Evolutionary conservation across 1,284 basidiomycete species (phyloP).

Genomic region (Heterobasidion annosum): DNA sequence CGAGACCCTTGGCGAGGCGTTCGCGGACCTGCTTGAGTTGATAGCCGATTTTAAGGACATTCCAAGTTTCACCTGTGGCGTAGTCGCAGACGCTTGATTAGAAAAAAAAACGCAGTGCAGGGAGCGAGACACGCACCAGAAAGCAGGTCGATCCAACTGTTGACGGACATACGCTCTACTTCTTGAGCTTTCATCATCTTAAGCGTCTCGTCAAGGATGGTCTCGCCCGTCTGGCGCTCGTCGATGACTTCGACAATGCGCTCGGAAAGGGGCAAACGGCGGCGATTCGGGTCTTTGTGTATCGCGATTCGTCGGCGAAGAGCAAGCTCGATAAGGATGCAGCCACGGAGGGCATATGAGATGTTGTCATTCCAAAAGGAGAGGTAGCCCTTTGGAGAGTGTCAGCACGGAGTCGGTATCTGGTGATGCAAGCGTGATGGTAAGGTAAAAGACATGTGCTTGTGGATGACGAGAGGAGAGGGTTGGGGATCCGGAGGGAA

Average conservation of each 20-base stretch:
- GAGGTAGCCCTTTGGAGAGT: slow-evolving; percentile 64
- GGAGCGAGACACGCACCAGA: slow-evolving; percentile 54
- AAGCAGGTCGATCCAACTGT: slow-evolving; percentile 89
- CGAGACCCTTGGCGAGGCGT: slow-evolving; percentile 92
- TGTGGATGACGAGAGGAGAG: background rate
- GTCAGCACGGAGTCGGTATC: background rate
- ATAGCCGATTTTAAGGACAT: slow-evolving; percentile 97
- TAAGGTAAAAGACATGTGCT: background rate
- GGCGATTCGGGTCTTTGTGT: slow-evolving; percentile 74
- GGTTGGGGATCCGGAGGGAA: background rate
- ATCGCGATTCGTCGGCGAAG: slow-evolving; percentile 85
- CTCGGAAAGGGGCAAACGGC: slow-evolving; percentile 72
- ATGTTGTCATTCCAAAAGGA: slow-evolving; percentile 99
- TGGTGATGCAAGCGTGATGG: background rate
- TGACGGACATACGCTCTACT: slow-evolving; percentile 76
- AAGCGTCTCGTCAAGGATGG: slow-evolving; percentile 90
- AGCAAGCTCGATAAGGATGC: slow-evolving; percentile 91
- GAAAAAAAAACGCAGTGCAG: background rate
- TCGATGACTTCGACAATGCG: slow-evolving; percentile 87
- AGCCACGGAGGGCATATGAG: slow-evolving; percentile 90
- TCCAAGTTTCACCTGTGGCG: slow-evolving; percentile 88
- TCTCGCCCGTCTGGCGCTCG: slow-evolving; percentile 88
- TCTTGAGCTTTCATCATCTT: slow-evolving; percentile 84
- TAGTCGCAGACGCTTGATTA: background rate
- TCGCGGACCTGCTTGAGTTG: slow-evolving; percentile 97